phyloP scores from a whole-genome alignment of 352 stramenopile species.

The Globisporangium spiculum region DNA sequence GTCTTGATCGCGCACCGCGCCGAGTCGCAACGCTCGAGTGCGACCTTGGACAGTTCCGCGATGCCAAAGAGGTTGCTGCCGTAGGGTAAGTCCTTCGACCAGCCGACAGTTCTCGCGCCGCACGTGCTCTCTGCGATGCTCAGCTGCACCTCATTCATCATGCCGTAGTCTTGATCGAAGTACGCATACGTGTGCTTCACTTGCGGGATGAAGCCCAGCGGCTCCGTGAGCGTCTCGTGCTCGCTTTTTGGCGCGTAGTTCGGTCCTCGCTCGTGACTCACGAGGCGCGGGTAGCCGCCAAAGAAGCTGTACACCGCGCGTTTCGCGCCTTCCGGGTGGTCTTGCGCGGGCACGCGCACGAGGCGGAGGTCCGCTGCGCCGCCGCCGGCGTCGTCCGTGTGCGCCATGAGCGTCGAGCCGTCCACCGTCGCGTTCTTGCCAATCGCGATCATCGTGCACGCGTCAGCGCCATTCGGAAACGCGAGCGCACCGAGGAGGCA shows the following conservation, averaged over 20 bases:
- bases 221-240: conserved; percentile 34
- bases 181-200: conserved; percentile 91
- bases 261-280: conserved; percentile 61
- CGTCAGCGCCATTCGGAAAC: conserved; percentile 7
- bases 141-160: conserved; percentile 95
- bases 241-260: conserved; percentile 50
- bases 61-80: conserved; percentile 91
- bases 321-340: conserved; percentile 38
- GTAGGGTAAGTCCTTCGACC: conserved; percentile 46
- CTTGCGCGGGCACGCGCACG: conserved; percentile 85
- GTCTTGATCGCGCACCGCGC: conserved; percentile 80
- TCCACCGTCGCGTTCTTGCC: conserved; percentile 71
- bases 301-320: conserved; percentile 72
- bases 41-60: conserved; percentile 87
- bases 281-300: conserved; percentile 69
- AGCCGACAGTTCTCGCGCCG: conserved; percentile 76
- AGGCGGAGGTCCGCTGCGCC: conserved; percentile 88
- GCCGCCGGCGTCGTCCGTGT: conserved; percentile 82
- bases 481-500: not conserved
- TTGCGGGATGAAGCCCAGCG: conserved; percentile 88
- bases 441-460: conserved; percentile 89
- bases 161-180: conserved; percentile 92
- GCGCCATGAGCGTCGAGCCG: conserved; percentile 85
- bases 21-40: conserved; percentile 85
- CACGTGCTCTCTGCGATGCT: conserved; percentile 95